Percentiles rank a stretch among this genome's conserved stretches.
These are phyloP conservation scores for Ustanciosporium gigantosporum DNA, from an alignment of 1,284 basidiomycete genomes.

Conservation along the genomic window DNA sequence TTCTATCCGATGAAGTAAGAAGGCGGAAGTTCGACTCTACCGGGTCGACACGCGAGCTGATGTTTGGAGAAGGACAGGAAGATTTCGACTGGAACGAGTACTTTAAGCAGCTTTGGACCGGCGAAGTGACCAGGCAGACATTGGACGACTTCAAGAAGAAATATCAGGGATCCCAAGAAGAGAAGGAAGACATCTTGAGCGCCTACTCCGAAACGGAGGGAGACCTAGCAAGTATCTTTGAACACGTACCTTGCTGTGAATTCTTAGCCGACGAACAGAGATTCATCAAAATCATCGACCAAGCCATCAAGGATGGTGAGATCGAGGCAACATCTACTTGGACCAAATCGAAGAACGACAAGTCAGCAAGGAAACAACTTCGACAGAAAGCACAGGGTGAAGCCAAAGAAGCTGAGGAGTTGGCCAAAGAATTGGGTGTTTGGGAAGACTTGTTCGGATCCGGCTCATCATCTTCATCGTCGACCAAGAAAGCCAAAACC, in stretches of 20 bases:
- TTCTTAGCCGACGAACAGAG: conserved; percentile 48
- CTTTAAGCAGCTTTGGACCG: conserved; percentile 58
- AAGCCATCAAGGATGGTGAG: conserved; percentile 37
- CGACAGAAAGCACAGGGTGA: conserved; percentile 42
- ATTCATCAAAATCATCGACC: conserved; percentile 45
- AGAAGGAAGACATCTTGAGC: conserved; percentile 48
- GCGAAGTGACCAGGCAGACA: conserved; percentile 51
- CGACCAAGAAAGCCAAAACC: conserved; percentile 1
- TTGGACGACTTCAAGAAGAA: conserved; percentile 53
- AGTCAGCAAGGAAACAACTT: conserved; percentile 33
- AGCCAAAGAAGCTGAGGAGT: conserved; percentile 48
- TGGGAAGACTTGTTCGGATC: conserved; percentile 57
- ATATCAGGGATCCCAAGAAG: conserved; percentile 56
- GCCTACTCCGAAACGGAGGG: conserved; percentile 51
- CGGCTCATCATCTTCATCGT: background rate
- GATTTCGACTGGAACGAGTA: conserved; percentile 61
- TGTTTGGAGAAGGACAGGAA: conserved; percentile 50
- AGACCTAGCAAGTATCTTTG: conserved; percentile 45
- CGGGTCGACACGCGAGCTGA: conserved; percentile 52
- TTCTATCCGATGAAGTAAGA: conserved; percentile 51
- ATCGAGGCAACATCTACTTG: conserved; percentile 26
- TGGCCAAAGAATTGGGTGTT: conserved; percentile 56
- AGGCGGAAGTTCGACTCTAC: conserved; percentile 55
- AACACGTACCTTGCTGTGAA: conserved; percentile 53
- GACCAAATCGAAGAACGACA: conserved; percentile 30